Evolutionary conservation across 2,329 filamentous ascomycete genomes (phyloP).

Genomic region (Fusarium domesticum): DNA sequence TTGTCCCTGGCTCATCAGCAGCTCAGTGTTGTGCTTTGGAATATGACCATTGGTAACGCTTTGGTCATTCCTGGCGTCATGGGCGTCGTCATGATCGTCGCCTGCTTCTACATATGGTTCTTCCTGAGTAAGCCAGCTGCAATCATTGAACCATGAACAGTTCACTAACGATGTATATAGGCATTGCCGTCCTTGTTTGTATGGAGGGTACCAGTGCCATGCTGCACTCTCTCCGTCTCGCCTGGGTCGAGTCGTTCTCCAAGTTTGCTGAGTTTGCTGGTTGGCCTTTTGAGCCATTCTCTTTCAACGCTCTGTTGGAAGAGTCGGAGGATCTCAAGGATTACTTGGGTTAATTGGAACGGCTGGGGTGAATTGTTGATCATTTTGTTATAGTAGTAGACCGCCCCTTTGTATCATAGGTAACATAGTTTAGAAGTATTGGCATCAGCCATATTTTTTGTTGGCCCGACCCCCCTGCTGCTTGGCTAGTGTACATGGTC

Average conservation of each 20-base stretch:
- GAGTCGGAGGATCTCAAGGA: constrained; percentile 67
- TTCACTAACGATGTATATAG: constrained; percentile 31
- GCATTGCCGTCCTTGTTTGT: constrained; percentile 68
- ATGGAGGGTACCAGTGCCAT: constrained; percentile 98
- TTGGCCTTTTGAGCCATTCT: constrained; percentile 83
- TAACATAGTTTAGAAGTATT: constrained; percentile 27
- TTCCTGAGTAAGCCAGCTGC: constrained; percentile 56
- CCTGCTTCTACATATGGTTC: constrained; percentile 88
- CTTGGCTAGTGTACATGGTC: neutral
- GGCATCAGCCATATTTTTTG: constrained; percentile 9
- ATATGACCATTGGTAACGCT: constrained; percentile 84
- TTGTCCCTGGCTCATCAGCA: constrained; percentile 96
- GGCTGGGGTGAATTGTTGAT: constrained; percentile 6
- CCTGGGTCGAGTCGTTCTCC: constrained; percentile 97
- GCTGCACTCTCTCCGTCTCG: constrained; percentile 85
- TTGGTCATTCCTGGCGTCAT: constrained; percentile 63
- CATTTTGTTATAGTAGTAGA: constrained; percentile 31
- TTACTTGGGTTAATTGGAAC: constrained; percentile 44
- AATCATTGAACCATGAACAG: neutral
- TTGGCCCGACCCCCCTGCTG: neutral
- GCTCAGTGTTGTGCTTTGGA: constrained; percentile 92
- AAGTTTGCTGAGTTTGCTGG: constrained; percentile 94
- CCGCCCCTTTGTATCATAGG: constrained; percentile 32
- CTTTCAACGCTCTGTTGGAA: constrained; percentile 78
- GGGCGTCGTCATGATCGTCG: constrained; percentile 77